A percentile compares a stretch with the other conserved stretches of the same genome.
These are phyloP conservation scores for Fusarium succisae DNA, from an alignment of 2,329 filamentous ascomycete species.

Conservation along the genomic window DNA sequence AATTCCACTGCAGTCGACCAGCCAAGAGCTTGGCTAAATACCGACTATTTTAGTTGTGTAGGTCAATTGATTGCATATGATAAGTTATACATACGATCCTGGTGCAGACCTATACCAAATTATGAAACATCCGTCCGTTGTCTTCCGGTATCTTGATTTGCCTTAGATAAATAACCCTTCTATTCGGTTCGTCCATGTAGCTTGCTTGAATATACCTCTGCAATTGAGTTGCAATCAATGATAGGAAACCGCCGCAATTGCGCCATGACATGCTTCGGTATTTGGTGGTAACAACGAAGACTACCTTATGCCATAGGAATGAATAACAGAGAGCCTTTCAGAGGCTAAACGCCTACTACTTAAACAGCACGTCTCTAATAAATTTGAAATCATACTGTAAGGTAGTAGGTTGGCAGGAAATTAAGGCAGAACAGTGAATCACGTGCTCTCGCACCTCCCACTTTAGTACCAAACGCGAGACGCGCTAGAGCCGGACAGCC, in stretches of 20 bases:
- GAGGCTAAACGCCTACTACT: neutral
- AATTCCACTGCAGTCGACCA: neutral
- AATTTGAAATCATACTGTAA: neutral
- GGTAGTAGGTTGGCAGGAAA: neutral
- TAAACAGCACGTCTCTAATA: neutral
- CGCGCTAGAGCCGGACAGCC: slow-evolving; percentile 39
- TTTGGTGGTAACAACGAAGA: neutral
- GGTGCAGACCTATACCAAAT: neutral
- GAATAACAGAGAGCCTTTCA: neutral
- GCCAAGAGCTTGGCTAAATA: neutral
- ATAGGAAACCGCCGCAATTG: neutral
- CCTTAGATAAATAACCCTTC: neutral
- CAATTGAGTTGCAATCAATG: neutral
- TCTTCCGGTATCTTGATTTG: neutral
- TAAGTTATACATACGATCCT: neutral
- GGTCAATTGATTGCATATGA: neutral
- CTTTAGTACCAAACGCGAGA: slow-evolving; percentile 48
- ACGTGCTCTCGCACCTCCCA: slow-evolving; percentile 43
- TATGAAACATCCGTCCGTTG: neutral
- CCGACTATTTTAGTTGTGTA: neutral
- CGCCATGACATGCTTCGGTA: neutral
- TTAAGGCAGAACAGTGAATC: slow-evolving; percentile 15
- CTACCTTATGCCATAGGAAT: neutral
- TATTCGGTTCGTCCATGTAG: neutral
- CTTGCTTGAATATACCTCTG: neutral